Conservation (phyloP, 2,329 filamentous ascomycete genomes). For the Aspergillus chevalieri region DNA sequence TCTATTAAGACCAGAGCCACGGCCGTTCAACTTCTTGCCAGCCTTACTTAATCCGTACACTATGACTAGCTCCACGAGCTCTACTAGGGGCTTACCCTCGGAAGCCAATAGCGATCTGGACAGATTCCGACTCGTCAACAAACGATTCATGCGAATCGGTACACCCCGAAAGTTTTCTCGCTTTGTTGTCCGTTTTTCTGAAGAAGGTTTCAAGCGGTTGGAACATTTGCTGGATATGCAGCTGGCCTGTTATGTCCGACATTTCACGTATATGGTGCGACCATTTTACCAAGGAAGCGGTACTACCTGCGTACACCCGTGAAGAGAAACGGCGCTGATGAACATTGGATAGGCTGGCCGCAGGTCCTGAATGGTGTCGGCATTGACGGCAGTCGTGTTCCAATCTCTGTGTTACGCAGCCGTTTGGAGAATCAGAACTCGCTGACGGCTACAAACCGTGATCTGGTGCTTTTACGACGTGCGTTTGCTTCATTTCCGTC, state of each 20-base stretch:
- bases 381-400: slow-evolving; percentile 9
- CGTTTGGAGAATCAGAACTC: slow-evolving; percentile 33
- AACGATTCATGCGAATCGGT: slow-evolving; percentile 35
- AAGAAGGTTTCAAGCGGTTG: slow-evolving; percentile 28
- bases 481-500: slow-evolving; percentile 54
- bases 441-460: slow-evolving; percentile 47
- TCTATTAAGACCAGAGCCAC: slow-evolving; percentile 17
- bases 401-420: slow-evolving; percentile 23
- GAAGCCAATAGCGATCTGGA: slow-evolving; percentile 25
- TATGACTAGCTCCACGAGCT: background rate
- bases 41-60: too few species aligned
- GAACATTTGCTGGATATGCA: slow-evolving; percentile 32
- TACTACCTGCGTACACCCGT: slow-evolving; percentile 19
- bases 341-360: slow-evolving; percentile 22
- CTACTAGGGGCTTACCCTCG: slow-evolving; percentile 1
- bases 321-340: slow-evolving; percentile 17
- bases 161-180: slow-evolving; percentile 35
- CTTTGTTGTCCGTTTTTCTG: slow-evolving; percentile 33
- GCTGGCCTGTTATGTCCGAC: slow-evolving; percentile 31
- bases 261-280: slow-evolving; percentile 37
- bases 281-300: slow-evolving; percentile 35
- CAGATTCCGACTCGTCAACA: slow-evolving; percentile 36
- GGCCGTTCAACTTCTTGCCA: slow-evolving; percentile 8
- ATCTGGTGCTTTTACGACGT: slow-evolving; percentile 48
- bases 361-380: slow-evolving; percentile 16